These are phyloP conservation scores for Phycomyces blakesleeanus DNA, from an alignment of 192 early-diverging fungal species.

Conservation along the genomic window DNA sequence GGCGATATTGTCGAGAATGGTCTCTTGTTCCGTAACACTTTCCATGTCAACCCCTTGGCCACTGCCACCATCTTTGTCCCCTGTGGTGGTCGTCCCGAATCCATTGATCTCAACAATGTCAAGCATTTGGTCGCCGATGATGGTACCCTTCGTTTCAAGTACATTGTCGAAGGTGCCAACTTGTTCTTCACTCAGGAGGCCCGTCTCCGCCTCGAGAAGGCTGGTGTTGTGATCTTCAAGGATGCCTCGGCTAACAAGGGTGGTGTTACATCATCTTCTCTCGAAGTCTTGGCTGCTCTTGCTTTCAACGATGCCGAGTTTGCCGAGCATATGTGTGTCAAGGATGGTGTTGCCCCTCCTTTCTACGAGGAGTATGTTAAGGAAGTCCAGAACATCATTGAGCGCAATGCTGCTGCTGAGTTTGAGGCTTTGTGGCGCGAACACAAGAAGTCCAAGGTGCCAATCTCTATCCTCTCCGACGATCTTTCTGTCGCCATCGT, in stretches of 20 bases:
- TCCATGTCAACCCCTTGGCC: conserved; percentile 87
- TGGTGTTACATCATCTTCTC: conserved; percentile 95
- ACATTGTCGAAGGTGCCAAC: conserved; percentile 98
- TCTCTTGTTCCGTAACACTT: conserved; percentile 92
- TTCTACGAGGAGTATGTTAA: conserved; percentile 96
- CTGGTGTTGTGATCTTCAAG: conserved; percentile 94
- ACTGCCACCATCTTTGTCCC: conserved; percentile 92
- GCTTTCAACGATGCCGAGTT: conserved; percentile 91
- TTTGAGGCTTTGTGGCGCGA: conserved; percentile 94
- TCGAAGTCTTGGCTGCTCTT: conserved; percentile 95
- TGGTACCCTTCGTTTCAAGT: conserved; percentile 91
- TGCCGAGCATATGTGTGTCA: conserved; percentile 87
- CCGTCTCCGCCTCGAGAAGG: conserved; percentile 91
- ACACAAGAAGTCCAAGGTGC: conserved; percentile 69
- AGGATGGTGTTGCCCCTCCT: conserved; percentile 62
- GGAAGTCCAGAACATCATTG: conserved; percentile 89
- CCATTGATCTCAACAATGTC: conserved; percentile 92
- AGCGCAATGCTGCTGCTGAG: conserved; percentile 94
- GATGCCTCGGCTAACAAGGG: conserved; percentile 99
- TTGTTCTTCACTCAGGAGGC: conserved; percentile 99
- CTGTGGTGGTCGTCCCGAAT: conserved; percentile 96
- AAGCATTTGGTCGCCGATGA: conserved; percentile 66
- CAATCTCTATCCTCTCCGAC: conserved; percentile 86
- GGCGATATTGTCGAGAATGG: conserved; percentile 86
- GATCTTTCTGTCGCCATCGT: conserved; percentile 89